Percentiles rank a stretch among this genome's conserved stretches.
phyloP scores from a whole-genome alignment of 2,329 filamentous ascomycete species.

The Botryosphaeria dothidea region DNA sequence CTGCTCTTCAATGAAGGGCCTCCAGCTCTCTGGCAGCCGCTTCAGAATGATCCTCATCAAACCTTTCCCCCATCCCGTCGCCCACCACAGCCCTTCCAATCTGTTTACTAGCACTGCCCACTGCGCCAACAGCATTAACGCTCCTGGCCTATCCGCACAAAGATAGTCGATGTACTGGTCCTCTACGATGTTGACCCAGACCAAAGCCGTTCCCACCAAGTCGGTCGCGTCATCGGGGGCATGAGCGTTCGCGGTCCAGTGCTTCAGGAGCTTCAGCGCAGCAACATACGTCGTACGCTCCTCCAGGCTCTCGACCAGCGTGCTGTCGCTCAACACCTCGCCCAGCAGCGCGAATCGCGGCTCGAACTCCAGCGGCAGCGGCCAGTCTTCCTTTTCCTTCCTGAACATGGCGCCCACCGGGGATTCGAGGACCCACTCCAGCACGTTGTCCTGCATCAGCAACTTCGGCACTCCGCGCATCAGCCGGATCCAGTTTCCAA shows the following conservation, averaged over 20 bases:
- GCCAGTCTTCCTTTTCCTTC: neutral
- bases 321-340: neutral
- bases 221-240: neutral
- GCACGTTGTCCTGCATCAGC: conserved; percentile 1
- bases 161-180: conserved; percentile 4
- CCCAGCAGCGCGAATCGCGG: neutral
- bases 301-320: neutral
- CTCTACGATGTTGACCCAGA: neutral
- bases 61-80: conserved; percentile 1
- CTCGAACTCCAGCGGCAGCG: neutral
- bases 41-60: neutral
- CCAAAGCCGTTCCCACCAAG: neutral
- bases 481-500: neutral
- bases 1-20: neutral
- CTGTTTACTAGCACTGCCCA: neutral
- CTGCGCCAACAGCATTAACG: neutral
- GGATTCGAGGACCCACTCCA: neutral
- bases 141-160: neutral
- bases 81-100: conserved; percentile 6
- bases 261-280: neutral
- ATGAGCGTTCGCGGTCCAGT: neutral
- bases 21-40: neutral
- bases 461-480: conserved; percentile 8
- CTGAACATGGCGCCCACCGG: neutral
- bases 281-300: neutral